Conservation (phyloP, 306 rosid species). For the Calophaca sinica region DNA sequence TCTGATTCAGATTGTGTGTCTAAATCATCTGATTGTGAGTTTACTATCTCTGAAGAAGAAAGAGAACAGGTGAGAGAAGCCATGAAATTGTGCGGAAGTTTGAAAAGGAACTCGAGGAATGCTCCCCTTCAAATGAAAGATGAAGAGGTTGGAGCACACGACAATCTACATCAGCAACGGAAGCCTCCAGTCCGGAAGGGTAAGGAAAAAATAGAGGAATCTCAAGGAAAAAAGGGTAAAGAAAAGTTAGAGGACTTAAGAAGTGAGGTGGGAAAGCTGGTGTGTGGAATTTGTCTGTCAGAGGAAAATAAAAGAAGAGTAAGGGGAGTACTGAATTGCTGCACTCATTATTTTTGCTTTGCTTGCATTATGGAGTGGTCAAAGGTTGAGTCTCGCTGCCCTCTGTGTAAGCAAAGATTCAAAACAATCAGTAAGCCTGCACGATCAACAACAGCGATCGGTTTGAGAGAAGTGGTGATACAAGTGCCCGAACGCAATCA, state of each 20-base stretch:
- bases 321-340: conserved; percentile 86
- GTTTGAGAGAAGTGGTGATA: conserved; percentile 73
- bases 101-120: conserved; percentile 61
- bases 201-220: conserved; percentile 89
- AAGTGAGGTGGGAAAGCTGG: conserved; percentile 73
- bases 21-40: conserved; percentile 73
- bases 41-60: conserved; percentile 97
- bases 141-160: conserved; percentile 48
- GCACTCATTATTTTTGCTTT: conserved; percentile 94
- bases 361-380: conserved; percentile 98
- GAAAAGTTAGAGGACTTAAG: conserved; percentile 80
- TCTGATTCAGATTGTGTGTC: conserved; percentile 68
- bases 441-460: conserved; percentile 64
- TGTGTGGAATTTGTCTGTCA: conserved; percentile 91
- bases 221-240: conserved; percentile 66
- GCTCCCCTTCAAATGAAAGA: conserved; percentile 52
- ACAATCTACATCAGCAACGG: conserved; percentile 49
- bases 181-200: conserved; percentile 78
- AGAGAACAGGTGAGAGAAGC: conserved; percentile 98
- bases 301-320: conserved; percentile 95
- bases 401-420: conserved; percentile 98
- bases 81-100: conserved; percentile 58
- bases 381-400: conserved; percentile 98
- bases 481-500: conserved; percentile 95
- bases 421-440: conserved; percentile 79